Base-by-base conservation (phyloP, 495 filamentous ascomycete genomes). In the Penicillium verhagenii region DNA sequence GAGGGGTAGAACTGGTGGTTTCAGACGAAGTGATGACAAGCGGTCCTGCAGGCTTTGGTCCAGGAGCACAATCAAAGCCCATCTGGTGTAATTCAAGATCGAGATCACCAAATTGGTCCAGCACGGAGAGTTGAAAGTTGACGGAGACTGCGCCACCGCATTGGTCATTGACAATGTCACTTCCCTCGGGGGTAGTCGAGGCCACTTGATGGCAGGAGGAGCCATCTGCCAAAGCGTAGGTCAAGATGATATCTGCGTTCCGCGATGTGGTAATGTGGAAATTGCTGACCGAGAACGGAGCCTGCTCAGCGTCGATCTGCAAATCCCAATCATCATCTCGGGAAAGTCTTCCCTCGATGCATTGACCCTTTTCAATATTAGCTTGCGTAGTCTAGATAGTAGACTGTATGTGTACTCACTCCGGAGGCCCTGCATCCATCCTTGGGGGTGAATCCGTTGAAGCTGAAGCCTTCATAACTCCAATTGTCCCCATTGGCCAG, bases 121-220 rank as follows among this genome's bases (percentile, higher is more conserved):
- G 72, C 10, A 73, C 63, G 8, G 89, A 88, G 61, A 90, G 83
- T 60, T 87, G 75, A 61, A 96, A 84, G 33, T 83, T 82, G 25
- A 96, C 90, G 19, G 79, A 80, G 61, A 79, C 86, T 44, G 92
- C 92, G 72, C 90, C 91, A 79, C 92, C 92, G 69, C 92, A 97
- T 76, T 96, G 92, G 52, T 76, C 82, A 79, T 96, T 97, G 73
- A 78, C 66, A 53, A 96, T 76, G 58, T 79, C 80, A 31, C 80
- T 81, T 62, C 89, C 89, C 14, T 74, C 73, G 43, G 80, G 72
- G 42, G 75, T 78, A 77, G 88, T 91, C 28, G 67, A 58, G 50
- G 79, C 74, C n/a, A 79, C 80, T 67, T 92, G 84, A 67, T 86
- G 90, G 83, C 93, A 96, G 56, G 71, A 79, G 25, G 82, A 84